phyloP scores from a whole-genome alignment of 208 protist genomes.

The Acanthamoeba lenticulata region DNA sequence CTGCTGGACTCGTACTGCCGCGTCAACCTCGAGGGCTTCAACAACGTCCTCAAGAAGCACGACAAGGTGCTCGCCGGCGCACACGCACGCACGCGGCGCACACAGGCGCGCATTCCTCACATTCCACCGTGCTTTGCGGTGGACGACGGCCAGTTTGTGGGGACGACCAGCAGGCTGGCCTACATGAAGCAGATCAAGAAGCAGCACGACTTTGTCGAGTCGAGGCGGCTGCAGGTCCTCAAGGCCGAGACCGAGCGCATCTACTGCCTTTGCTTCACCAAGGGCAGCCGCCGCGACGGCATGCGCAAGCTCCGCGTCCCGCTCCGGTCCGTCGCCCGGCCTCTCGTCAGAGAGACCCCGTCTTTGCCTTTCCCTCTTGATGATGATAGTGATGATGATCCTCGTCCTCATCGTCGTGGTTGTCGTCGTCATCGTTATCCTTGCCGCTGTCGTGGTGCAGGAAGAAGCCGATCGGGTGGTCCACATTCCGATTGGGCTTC shows the following conservation, averaged over 20 bases:
- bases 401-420: no score
- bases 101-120: background rate
- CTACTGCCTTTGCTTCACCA: background rate
- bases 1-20: background rate
- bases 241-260: slow-evolving; percentile 14
- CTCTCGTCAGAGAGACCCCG: no score
- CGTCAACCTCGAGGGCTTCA: background rate
- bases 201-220: background rate
- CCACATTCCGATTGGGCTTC: background rate
- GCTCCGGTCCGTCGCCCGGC: background rate
- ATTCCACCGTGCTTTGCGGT: background rate
- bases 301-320: background rate
- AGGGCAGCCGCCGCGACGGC: background rate
- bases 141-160: background rate
- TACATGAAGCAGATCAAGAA: background rate
- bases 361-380: background rate
- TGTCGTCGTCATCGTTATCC: no score
- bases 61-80: background rate
- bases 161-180: background rate
- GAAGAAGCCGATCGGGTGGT: background rate
- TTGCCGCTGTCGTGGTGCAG: no score
- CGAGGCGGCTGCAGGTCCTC: background rate
- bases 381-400: background rate
- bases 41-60: slow-evolving; percentile 34
- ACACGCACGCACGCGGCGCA: background rate